Base-by-base conservation (phyloP, 768 basidiomycete genomes). In the Postia placenta region DNA sequence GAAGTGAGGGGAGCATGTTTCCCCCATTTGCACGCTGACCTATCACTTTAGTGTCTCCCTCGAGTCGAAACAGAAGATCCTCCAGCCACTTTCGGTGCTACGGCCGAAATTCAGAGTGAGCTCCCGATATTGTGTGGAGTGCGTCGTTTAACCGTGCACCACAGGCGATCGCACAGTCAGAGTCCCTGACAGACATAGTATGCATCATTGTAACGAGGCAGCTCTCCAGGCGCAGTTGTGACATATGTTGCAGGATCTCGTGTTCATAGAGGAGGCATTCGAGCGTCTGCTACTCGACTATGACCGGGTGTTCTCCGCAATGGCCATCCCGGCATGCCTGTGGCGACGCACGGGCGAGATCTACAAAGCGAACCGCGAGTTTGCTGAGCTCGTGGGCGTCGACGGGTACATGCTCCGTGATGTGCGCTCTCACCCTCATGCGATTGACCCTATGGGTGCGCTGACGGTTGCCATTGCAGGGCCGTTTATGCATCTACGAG, bases 311-410 rank as follows among this genome's bases (percentile, higher is more conserved):
- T 91, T 92, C 67, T 85, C 85, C 45, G 92, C 91, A 0, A 97
- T 99, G 86, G 93, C 92, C 27, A 92, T 98, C 3, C 95, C 95
- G 0, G 93, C 93, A 0, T 99, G 95, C 56, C 76, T 97, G 5
- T 98, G 95, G 95, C 76, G 94, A 23, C 74, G 95, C 42, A 99
- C 95, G 2, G 95, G 95, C 27, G 94, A 98, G 70, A 98, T 98
- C 54, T 98, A 97, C 74, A 98, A 98, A 66, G 94, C 87, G 38
- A 99, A 99, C 63, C 80, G 91, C 48, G 93, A 95, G 68, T 97
- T 99, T 64, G 85, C 92, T 5, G 90, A 92, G 60, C 73, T 98
- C 6, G 79, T 96, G 26, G 85, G 93, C 19, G 75, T 96, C 25
- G 89, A 92, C 49, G 87, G 89, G 33, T 81, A 81, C 52, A 85